Conservation (phyloP, 1,284 basidiomycete species). For the Gastroboletus turbinatus region DNA sequence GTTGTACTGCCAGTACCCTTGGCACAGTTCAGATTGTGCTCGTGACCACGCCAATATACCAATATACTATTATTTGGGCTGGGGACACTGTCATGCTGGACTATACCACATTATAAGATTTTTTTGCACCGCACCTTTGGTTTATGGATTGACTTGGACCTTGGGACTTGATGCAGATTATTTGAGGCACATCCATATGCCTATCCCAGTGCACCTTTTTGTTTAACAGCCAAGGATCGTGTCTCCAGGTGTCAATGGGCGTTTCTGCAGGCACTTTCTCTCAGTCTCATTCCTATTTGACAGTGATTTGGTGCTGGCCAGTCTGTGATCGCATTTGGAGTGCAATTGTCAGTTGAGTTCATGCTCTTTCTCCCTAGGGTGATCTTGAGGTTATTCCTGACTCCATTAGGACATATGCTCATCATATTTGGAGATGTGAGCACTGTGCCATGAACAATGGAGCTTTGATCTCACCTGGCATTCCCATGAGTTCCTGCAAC, state of each 20-base stretch:
- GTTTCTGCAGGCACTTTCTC: slow-evolving; percentile 21
- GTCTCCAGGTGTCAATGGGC: slow-evolving; percentile 29
- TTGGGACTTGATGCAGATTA: slow-evolving; percentile 11
- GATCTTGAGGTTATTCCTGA: slow-evolving; percentile 4
- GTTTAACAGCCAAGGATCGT: neutral
- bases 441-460: neutral
- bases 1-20: slow-evolving; percentile 18
- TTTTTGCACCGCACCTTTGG: neutral
- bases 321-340: slow-evolving; percentile 33
- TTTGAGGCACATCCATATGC: slow-evolving; percentile 27
- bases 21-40: slow-evolving; percentile 32
- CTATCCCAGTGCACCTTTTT: neutral
- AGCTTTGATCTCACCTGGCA: neutral
- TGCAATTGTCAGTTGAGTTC: slow-evolving; percentile 28
- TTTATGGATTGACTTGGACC: slow-evolving; percentile 1
- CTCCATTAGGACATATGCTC: slow-evolving; percentile 29
- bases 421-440: slow-evolving; percentile 36
- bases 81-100: slow-evolving; percentile 23
- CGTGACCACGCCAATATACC: slow-evolving; percentile 33
- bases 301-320: neutral
- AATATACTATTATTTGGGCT: slow-evolving; percentile 34
- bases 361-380: neutral
- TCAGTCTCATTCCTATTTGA: neutral
- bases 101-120: slow-evolving; percentile 29
- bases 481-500: slow-evolving; percentile 31